A percentile compares a stretch with the other conserved stretches of the same genome.
Conservation (phyloP, 2,329 filamentous ascomycete genomes). For the Fusarium sp. region DNA sequence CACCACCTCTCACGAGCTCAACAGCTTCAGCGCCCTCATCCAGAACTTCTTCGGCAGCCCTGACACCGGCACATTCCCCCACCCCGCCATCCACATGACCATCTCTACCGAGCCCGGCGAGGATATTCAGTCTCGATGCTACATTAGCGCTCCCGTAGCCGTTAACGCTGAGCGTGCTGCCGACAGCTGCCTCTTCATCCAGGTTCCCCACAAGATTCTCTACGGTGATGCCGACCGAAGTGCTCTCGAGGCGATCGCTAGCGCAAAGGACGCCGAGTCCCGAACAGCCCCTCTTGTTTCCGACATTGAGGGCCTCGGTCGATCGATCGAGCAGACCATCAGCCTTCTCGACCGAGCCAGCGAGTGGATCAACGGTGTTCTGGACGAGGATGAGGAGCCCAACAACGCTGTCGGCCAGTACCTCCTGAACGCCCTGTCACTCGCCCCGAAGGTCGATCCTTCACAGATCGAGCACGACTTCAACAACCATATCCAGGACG, state of each 20-base stretch:
- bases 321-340: conserved; percentile 86
- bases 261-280: conserved; percentile 82
- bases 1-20: conserved; percentile 94
- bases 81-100: conserved; percentile 97
- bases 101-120: conserved; percentile 89
- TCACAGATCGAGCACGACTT: conserved; percentile 96
- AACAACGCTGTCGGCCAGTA: conserved; percentile 94
- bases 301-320: conserved; percentile 90
- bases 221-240: conserved; percentile 79
- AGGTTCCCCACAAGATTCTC: conserved; percentile 93
- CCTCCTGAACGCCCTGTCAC: conserved; percentile 89
- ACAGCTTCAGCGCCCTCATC: conserved; percentile 96
- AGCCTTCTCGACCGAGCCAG: conserved; percentile 91
- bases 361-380: conserved; percentile 90
- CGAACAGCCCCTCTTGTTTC: conserved; percentile 79
- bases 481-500: conserved; percentile 99
- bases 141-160: conserved; percentile 95
- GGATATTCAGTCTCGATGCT: conserved; percentile 90
- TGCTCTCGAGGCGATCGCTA: conserved; percentile 83
- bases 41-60: conserved; percentile 99
- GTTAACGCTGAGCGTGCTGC: conserved; percentile 94
- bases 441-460: conserved; percentile 94
- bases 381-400: conserved; percentile 92
- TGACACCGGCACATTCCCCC: conserved; percentile 95
- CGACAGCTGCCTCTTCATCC: conserved; percentile 97